phyloP scores from a whole-genome alignment of 1,284 basidiomycete species.

The Pseudozyma hubeiensis region DNA sequence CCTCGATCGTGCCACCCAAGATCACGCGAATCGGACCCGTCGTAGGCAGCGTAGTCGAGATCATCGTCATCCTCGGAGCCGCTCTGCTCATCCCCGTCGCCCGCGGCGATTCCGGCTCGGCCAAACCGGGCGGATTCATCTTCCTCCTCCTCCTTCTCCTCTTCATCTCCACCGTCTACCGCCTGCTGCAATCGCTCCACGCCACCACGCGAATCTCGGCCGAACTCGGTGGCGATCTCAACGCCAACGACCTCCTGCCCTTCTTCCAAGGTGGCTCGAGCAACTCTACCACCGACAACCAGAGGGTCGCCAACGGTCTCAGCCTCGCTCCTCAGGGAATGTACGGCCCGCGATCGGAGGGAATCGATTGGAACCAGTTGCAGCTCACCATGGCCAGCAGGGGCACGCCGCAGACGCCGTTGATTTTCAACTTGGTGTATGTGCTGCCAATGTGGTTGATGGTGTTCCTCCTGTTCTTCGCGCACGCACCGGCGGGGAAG shows the following conservation, averaged over 20 bases:
- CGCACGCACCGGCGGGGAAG: conserved; percentile 44
- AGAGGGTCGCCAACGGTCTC: conserved; percentile 31
- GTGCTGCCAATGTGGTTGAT: conserved; percentile 56
- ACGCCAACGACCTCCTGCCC: conserved; percentile 36
- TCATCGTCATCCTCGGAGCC: conserved; percentile 49
- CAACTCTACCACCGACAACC: conserved; percentile 23
- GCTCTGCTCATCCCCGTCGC: conserved; percentile 52
- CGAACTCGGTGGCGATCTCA: conserved; percentile 27
- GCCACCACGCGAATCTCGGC: conserved; percentile 38
- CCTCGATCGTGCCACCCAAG: conserved; percentile 29
- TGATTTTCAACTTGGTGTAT: conserved; percentile 57
- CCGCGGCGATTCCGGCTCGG: conserved; percentile 34
- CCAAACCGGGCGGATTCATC: conserved; percentile 49
- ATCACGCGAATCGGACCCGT: conserved; percentile 47
- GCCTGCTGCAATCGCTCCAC: conserved; percentile 45
- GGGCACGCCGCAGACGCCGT: conserved; percentile 44
- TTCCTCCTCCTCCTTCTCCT: conserved; percentile 49
- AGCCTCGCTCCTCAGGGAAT: conserved; percentile 49
- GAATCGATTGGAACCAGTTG: conserved; percentile 53
- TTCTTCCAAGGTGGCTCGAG: conserved; percentile 44
- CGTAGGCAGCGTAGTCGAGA: conserved; percentile 31
- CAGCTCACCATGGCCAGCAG: conserved; percentile 51
- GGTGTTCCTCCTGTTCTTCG: conserved; percentile 56
- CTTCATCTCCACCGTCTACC: conserved; percentile 43
- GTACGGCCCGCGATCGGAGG: conserved; percentile 46